A percentile compares a stretch with the other conserved stretches of the same genome.
These are phyloP conservation scores for Phytopythium litorale DNA, from an alignment of 352 stramenopile genomes.

Conservation along the genomic window DNA sequence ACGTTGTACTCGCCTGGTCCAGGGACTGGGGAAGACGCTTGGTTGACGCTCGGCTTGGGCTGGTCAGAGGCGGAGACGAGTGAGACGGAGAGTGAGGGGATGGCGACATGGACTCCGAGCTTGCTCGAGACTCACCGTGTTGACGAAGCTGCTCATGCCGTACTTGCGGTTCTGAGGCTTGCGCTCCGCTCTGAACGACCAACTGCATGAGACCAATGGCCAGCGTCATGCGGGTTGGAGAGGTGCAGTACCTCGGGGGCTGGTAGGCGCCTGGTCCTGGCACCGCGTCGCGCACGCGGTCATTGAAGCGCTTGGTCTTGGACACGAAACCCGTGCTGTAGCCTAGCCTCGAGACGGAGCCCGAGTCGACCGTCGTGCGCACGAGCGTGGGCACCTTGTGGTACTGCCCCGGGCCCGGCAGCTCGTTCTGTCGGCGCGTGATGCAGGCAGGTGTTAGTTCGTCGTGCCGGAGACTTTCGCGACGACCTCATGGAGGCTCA, in stretches of 20 bases:
- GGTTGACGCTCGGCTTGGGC: conserved; percentile 30
- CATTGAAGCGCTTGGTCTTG: conserved; percentile 68
- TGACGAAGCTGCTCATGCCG: conserved; percentile 64
- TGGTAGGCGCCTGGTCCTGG: conserved; percentile 70
- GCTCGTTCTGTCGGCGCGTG: conserved; percentile 42
- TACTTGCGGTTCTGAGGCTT: conserved; percentile 60
- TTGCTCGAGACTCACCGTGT: conserved; percentile 24
- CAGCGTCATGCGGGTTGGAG: not conserved
- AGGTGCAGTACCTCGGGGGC: conserved; percentile 27
- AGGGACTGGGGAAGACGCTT: conserved; percentile 21
- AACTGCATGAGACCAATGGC: no score
- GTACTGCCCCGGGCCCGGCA: conserved; percentile 63
- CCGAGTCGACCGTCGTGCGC: conserved; percentile 54
- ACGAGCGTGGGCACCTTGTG: conserved; percentile 62
- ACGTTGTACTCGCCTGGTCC: conserved; percentile 57
- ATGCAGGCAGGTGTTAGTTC: not conserved
- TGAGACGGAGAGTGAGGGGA: not conserved
- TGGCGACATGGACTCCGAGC: not conserved
- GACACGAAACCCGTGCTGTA: conserved; percentile 79
- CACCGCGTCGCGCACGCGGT: conserved; percentile 37
- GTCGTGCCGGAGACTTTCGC: no score
- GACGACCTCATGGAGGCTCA: conserved; percentile 1
- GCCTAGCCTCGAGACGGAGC: conserved; percentile 66
- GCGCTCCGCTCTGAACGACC: conserved; percentile 26
- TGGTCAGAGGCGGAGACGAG: conserved; percentile 5